Evolutionary conservation across 805 yeast genomes (phyloP), one percentile per base, ranked within the genome.

Genomic region (Wickerhamomyces bisporus): DNA sequence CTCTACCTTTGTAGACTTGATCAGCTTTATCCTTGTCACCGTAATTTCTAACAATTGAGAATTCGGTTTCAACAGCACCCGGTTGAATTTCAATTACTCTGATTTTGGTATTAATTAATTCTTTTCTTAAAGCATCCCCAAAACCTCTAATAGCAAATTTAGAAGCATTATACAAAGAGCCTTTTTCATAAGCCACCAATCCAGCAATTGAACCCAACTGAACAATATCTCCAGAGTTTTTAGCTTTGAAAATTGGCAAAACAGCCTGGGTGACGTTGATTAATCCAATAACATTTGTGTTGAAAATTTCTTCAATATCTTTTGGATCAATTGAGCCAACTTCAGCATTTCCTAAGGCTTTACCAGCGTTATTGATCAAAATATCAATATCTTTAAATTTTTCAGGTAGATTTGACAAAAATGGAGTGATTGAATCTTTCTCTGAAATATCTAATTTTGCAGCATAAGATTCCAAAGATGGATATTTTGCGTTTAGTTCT

Each of bases 211-310:
- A 81, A 4, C 89, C 88, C 44, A 82, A 55, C 52, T 81, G 82
- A 42, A 82, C 81, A 45, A 82, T 81, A 52, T 81, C 88, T 52
- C 89, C 89, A 14, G 69, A 54, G 57, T 83, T 78, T 50, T 82
- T 79, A 40, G 70, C 68, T 56, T 82, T 79, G 73, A 89, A 76
- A 35, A 75, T 73, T 29, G 81, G 81, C 32, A 91, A 62, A 19
- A 88, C 71, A 6, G 81, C 78, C 61, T 91, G 96, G 6, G 96
- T 88, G 44, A 89, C 62, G 23, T 82, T 76, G 43, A 89, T 84
- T 60, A 89, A 68, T 3, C 96, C 97, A 40, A 86, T 57, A 3
- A 91, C 96, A 55, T 89, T 91, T 42, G 96, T 87, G 52, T 81
- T 71, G 62, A 86, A 80, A 87, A 87, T 86, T 33, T 72, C 77